phyloP scores from a whole-genome alignment of 2,329 filamentous ascomycete genomes.

The Alternaria gansuensis region DNA sequence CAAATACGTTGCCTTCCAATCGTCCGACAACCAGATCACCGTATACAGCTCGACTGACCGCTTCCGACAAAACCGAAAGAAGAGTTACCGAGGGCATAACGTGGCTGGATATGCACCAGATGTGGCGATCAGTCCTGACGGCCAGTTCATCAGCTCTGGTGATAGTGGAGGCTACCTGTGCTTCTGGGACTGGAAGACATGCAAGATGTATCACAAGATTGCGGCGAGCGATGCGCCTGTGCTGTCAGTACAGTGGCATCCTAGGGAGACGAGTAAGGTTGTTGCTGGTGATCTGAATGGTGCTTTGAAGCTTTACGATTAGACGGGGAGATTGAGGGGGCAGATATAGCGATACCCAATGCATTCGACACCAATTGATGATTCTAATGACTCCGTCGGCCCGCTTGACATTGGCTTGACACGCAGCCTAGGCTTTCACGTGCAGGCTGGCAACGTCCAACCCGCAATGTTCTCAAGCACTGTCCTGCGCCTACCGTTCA shows the following conservation, averaged over 20 bases:
- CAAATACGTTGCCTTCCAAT: slow-evolving; percentile 95
- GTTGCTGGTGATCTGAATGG: slow-evolving; percentile 90
- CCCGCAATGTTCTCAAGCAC: neutral
- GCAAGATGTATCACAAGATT: slow-evolving; percentile 98
- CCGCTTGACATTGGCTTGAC: neutral
- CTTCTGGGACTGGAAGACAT: slow-evolving; percentile 99
- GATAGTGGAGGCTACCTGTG: slow-evolving; percentile 89
- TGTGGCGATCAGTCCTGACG: slow-evolving; percentile 86
- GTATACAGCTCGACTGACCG: slow-evolving; percentile 95
- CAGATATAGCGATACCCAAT: slow-evolving; percentile 36
- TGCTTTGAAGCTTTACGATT: slow-evolving; percentile 93
- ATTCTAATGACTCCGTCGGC: neutral
- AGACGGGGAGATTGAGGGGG: slow-evolving; percentile 14
- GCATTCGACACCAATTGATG: slow-evolving; percentile 8
- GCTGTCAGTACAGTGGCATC: slow-evolving; percentile 92
- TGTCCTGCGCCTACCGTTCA: slow-evolving; percentile 1
- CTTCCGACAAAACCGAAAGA: slow-evolving; percentile 97
- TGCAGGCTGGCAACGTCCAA: neutral
- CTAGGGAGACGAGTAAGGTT: slow-evolving; percentile 95
- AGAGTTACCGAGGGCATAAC: slow-evolving; percentile 94
- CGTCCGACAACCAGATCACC: slow-evolving; percentile 93
- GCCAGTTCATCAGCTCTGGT: slow-evolving; percentile 86
- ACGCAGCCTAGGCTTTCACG: neutral
- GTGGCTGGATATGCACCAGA: slow-evolving; percentile 94
- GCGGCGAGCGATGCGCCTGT: slow-evolving; percentile 82